Base-by-base conservation (phyloP, 163 green algal genomes). In the Chlamydomonas reinhardtii region DNA sequence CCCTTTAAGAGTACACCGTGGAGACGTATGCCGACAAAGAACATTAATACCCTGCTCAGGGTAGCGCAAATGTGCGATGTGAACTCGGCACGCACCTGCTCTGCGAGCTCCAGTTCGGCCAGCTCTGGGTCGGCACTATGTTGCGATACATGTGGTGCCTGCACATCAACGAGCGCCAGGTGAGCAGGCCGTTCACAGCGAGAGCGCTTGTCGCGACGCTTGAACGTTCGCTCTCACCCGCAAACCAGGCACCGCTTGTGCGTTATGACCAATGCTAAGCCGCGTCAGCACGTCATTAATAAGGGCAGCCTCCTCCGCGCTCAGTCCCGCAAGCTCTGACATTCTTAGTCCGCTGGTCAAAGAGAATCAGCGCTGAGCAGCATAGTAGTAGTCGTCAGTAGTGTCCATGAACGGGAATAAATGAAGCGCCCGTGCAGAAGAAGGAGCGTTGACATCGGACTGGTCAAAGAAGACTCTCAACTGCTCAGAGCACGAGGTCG, bases 251-350 rank as follows among this genome's bases (percentile, higher is more conserved):
- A 29, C 17, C 14, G 59, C 59, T n/a, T 65, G 22, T 27, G 59
- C 48, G 14, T 56, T 65, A 0, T 27, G 24, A 17, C 66, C 66
- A 22, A 73, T 43, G 15, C 17, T 73, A 17, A 86, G 20, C 15
- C 29, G 69, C 54, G 80, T 56, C 29, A 86, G 66, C 0, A 86
- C 70, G 56, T 86, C 80, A 27, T 35, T 66, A n/a, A 86, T 86
- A 6, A 86, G 56, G 2, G 56, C 70, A 31, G 80, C 70, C 70
- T 86, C 80, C 35, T 86, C 69, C 15, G 25, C 48, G 54, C 79
- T 85, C 0, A 85, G 79, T 1, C 52, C 52, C 12, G 65, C 66
- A 4, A 85, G 68, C 17, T 85, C 78, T 16, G 76, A 27, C 34
- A 82, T 39, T 27, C 6, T 82, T 59, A 48, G n/a, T n/a, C n/a